phyloP scores from a whole-genome alignment of 2,329 filamentous ascomycete genomes.

The Ramularia collo-cygni region DNA sequence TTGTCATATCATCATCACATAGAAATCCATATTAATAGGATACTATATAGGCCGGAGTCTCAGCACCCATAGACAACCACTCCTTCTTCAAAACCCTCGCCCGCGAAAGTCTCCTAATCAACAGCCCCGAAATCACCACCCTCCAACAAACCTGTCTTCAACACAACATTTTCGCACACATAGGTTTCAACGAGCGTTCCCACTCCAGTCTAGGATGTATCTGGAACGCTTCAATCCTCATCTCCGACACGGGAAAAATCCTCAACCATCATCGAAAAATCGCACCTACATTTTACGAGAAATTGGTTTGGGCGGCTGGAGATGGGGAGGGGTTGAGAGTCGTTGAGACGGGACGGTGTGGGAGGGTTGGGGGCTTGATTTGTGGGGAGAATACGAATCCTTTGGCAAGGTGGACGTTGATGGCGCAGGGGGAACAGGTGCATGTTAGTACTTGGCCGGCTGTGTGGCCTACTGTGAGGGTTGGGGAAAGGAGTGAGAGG shows the following conservation, averaged over 20 bases:
- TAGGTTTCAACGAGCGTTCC: conserved; percentile 47
- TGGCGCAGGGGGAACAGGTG: conserved; percentile 50
- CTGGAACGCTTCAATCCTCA: conserved; percentile 48
- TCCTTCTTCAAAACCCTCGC: conserved; percentile 43
- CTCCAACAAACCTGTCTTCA: conserved; percentile 37
- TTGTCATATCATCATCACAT: too few species aligned
- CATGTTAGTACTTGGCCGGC: conserved; percentile 52
- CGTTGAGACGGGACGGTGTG: conserved; percentile 37
- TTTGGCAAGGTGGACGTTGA: conserved; percentile 46
- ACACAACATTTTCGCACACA: conserved; percentile 36
- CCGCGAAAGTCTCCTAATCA: conserved; percentile 38
- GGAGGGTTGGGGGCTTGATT: conserved; percentile 46
- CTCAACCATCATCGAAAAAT: conserved; percentile 49
- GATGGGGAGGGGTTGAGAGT: conserved; percentile 47
- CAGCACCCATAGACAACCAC: conserved; percentile 45
- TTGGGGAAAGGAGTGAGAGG: conserved; percentile 6
- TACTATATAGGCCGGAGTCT: conserved; percentile 29
- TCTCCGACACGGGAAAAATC: conserved; percentile 39
- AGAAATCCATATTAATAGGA: too few species aligned
- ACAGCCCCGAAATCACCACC: conserved; percentile 41
- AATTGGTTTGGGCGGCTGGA: conserved; percentile 48
- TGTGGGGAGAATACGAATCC: conserved; percentile 56
- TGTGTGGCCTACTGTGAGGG: conserved; percentile 44
- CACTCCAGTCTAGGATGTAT: conserved; percentile 41
- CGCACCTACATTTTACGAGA: conserved; percentile 52